Conservation (phyloP, 83 land plant genomes). For the Diphasiastrum complanatum region DNA sequence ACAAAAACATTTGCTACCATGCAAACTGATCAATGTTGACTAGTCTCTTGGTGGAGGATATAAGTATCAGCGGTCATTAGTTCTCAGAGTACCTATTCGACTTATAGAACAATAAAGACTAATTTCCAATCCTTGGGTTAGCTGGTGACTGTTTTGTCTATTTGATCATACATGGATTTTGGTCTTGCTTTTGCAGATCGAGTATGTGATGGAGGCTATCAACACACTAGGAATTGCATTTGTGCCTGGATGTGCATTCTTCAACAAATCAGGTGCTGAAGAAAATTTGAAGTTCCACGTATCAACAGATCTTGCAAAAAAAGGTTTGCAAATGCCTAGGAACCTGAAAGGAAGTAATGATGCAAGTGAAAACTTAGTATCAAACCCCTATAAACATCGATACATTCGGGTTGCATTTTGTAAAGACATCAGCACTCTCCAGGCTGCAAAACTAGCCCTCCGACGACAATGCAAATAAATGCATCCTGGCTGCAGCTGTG, state of each 20-base stretch:
- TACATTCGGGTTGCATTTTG: conserved; percentile 92
- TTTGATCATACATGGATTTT: conserved; percentile 3
- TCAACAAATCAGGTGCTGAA: too few relatives aligned
- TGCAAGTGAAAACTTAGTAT: too few relatives aligned
- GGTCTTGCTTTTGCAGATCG: conserved; percentile 44
- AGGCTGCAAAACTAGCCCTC: conserved; percentile 41
- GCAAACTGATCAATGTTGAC: not conserved
- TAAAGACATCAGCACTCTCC: conserved; percentile 61
- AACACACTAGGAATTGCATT: conserved; percentile 73
- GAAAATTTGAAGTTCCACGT: too few relatives aligned
- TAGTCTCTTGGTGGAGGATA: not conserved
- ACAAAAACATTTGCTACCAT: not conserved
- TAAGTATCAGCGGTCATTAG: too few relatives aligned
- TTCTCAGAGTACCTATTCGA: too few relatives aligned
- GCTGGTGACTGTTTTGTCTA: not conserved
- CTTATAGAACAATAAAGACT: not conserved
- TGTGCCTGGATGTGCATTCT: conserved; percentile 88
- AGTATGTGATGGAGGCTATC: conserved; percentile 62
- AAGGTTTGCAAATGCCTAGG: too few relatives aligned
- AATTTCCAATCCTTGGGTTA: not conserved
- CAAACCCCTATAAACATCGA: conserved; percentile 36
- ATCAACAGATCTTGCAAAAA: too few relatives aligned
- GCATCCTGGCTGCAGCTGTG: too few relatives aligned
- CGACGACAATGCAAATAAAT: too few relatives aligned
- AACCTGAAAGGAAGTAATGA: too few relatives aligned